Conservation (phyloP, 805 yeast genomes). For the Yamadazyma laniorum region DNA sequence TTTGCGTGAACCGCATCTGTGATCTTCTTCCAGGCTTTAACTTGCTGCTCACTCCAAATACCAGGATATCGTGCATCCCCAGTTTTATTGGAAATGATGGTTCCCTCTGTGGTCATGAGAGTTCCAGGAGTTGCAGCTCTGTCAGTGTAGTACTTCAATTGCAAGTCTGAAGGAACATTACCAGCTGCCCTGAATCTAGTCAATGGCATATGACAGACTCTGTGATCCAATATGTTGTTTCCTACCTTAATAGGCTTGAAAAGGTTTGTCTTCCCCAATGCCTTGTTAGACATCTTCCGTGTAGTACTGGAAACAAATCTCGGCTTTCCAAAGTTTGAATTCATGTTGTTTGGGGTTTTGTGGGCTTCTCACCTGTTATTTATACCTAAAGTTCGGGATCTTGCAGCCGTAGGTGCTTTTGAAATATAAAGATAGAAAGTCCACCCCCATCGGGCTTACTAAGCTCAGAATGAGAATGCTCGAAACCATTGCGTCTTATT, state of each 20-base stretch:
- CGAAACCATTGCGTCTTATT: too few species aligned
- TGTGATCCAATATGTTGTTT: constrained; percentile 18
- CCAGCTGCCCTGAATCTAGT: constrained; percentile 25
- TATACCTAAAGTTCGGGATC: too few species aligned
- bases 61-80: constrained; percentile 48
- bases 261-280: constrained; percentile 22
- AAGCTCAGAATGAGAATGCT: too few species aligned
- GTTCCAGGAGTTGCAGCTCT: constrained; percentile 32
- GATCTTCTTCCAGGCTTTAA: constrained; percentile 49
- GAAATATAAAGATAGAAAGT: too few species aligned
- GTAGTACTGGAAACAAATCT: not conserved
- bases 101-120: constrained; percentile 34
- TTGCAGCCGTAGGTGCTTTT: too few species aligned
- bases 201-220: constrained; percentile 26
- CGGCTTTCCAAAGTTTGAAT: too few species aligned
- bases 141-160: constrained; percentile 27
- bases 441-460: too few species aligned
- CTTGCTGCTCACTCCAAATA: constrained; percentile 48
- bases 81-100: constrained; percentile 33
- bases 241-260: constrained; percentile 40
- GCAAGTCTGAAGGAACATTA: constrained; percentile 29
- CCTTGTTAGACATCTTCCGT: not conserved
- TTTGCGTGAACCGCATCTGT: constrained; percentile 46
- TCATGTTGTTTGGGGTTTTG: too few species aligned
- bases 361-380: too few species aligned